Percentiles rank a stretch among this genome's conserved stretches.
Evolutionary conservation across 192 early-diverging fungal genomes (phyloP).

Genomic region (Chytriomyces confervae): DNA sequence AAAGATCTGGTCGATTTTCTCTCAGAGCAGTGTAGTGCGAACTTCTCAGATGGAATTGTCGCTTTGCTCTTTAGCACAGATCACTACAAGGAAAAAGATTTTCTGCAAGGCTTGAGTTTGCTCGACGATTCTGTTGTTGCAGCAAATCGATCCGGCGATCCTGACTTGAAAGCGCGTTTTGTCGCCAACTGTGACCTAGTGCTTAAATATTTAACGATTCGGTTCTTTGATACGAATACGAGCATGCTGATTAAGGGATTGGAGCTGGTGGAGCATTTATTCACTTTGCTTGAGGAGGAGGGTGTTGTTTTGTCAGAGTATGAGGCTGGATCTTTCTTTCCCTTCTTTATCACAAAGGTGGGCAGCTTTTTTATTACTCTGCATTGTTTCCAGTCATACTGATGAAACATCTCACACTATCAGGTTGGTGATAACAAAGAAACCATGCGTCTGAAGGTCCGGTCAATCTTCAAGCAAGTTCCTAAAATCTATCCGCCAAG

Average conservation of each 20-base stretch:
- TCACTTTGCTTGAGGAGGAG: conserved; percentile 66
- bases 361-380: background rate
- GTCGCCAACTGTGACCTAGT: conserved; percentile 79
- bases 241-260: conserved; percentile 84
- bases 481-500: conserved; percentile 79
- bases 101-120: conserved; percentile 66
- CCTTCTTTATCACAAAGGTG: conserved; percentile 72
- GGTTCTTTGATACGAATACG: conserved; percentile 93
- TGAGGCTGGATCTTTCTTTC: conserved; percentile 79
- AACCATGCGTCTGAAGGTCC: conserved; percentile 72
- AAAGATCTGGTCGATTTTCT: conserved; percentile 69
- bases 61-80: conserved; percentile 75
- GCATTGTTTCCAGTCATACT: conserved; percentile 20
- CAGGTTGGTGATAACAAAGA: conserved; percentile 88
- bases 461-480: conserved; percentile 72
- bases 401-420: conserved; percentile 27
- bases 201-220: conserved; percentile 85
- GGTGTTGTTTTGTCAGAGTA: conserved; percentile 76
- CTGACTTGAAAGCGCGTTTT: conserved; percentile 65
- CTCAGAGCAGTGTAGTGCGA: conserved; percentile 62
- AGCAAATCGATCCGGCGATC: conserved; percentile 28
- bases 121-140: conserved; percentile 72
- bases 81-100: conserved; percentile 88
- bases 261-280: conserved; percentile 79
- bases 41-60: conserved; percentile 66